A percentile compares a stretch with the other conserved stretches of the same genome.
These are phyloP conservation scores for Daldinia vernicosa DNA, from an alignment of 495 filamentous ascomycete species.

Conservation along the genomic window DNA sequence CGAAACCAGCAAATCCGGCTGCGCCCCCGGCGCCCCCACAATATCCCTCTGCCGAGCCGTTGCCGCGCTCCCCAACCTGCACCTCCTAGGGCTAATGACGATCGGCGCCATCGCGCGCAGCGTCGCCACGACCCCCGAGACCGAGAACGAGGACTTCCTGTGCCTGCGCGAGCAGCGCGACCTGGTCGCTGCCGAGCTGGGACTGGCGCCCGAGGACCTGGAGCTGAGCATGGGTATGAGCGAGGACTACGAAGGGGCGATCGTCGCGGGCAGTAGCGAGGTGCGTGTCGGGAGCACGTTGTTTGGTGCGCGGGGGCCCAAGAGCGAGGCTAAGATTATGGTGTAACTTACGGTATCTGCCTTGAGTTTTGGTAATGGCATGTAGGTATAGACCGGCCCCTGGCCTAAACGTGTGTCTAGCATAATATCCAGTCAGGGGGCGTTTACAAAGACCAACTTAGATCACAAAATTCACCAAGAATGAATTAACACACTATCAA, in stretches of 20 bases:
- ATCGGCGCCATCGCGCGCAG: constrained; percentile 93
- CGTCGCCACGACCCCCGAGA: constrained; percentile 71
- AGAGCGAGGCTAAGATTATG: constrained; percentile 71
- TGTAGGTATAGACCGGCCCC: no score
- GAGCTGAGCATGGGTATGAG: constrained; percentile 86
- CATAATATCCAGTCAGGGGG: not conserved
- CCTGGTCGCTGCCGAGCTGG: constrained; percentile 58
- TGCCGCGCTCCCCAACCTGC: constrained; percentile 74
- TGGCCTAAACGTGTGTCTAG: not conserved
- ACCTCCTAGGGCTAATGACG: constrained; percentile 89
- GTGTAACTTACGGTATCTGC: constrained; percentile 41
- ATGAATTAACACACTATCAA: not conserved
- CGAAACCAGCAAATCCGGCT: constrained; percentile 84
- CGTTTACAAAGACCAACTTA: not conserved
- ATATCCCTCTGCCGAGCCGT: constrained; percentile 69
- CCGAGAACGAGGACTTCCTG: constrained; percentile 87
- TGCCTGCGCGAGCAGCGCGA: constrained; percentile 75
- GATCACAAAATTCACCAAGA: not conserved
- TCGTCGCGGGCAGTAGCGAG: constrained; percentile 83
- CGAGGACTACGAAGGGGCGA: constrained; percentile 91
- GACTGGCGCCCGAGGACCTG: constrained; percentile 46
- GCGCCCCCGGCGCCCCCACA: constrained; percentile 68
- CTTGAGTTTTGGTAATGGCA: not conserved
- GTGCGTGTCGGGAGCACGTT: constrained; percentile 96
- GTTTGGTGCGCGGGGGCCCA: constrained; percentile 82